Base-by-base conservation (phyloP, 306 rosid species). In the Prunus salicina region DNA sequence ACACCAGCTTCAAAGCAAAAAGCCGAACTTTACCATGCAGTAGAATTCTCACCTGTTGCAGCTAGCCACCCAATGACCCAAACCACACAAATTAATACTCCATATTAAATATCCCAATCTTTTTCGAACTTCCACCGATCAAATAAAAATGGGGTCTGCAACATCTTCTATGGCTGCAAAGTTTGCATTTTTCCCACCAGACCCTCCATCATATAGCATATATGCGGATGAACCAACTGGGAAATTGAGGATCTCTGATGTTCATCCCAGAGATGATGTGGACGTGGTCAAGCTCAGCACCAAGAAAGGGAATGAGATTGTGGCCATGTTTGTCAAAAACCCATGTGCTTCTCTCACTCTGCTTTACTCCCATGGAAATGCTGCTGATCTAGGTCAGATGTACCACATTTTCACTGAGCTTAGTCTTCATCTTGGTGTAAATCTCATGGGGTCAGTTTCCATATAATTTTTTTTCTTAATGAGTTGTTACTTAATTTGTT, bases 311-410 rank as follows among this genome's bases (percentile, higher is more conserved):
- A 90, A 86, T 38, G 88, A 82, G 73, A 86, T 90, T 52, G 92
- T 88, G 72, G 88, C 82, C 1, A 79, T 88, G 86, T 88, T 64
- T 47, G 87, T 90, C 55, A 90, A 83, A 79, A 88, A 88, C 71
- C 84, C 82, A 1, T 81, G 85, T 4, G 91, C 95, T 22, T 80
- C 95, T 69, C 69, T 88, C 60, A 90, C 95, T 1, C 3, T 90
- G 76, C 87, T 90, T 43, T 87, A 86, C 76, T 90, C 95, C 53
- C 95, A 90, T 77, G 95, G 95, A 75, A 90, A 90, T 83, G 95
- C 95, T 76, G 84, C 95, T 72, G 95, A 87, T 86, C 79, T 90
- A 79, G 92, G 95, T 20, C 95, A 90, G 78, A 88, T 88, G 89
- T 82, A 76, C 75, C 89, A 83, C 46, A 82, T 87, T 69, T 88